These are phyloP conservation scores for Postia placenta DNA, from an alignment of 768 basidiomycete genomes.

Conservation along the genomic window DNA sequence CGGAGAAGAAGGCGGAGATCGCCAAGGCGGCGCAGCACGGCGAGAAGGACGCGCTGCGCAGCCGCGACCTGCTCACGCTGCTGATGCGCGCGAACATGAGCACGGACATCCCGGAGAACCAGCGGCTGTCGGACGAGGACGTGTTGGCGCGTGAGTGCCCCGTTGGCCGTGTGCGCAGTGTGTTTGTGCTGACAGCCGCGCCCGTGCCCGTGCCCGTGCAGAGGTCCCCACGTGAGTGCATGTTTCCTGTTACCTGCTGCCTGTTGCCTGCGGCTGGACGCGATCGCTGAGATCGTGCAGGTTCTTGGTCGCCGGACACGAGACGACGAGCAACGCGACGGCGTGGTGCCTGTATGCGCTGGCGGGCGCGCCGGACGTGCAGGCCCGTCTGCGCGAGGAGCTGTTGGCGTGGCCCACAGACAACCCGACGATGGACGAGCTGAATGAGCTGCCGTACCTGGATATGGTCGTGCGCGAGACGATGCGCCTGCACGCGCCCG, in stretches of 20 bases:
- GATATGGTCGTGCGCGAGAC: slow-evolving; percentile 60
- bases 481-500: slow-evolving; percentile 49
- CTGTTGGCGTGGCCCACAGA: slow-evolving; percentile 34
- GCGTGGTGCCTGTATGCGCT: slow-evolving; percentile 34
- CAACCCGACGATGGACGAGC: slow-evolving; percentile 59
- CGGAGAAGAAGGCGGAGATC: slow-evolving; percentile 25
- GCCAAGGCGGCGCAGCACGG: not conserved
- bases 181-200: not conserved
- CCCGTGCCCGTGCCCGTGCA: not conserved
- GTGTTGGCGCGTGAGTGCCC: slow-evolving; percentile 46
- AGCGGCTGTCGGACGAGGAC: slow-evolving; percentile 57
- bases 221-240: slow-evolving; percentile 13
- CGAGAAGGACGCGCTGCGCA: slow-evolving; percentile 21
- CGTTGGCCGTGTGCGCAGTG: not conserved
- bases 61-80: slow-evolving; percentile 48
- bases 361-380: slow-evolving; percentile 30
- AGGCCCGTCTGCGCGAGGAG: slow-evolving; percentile 35
- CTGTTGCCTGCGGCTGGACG: not conserved
- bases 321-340: slow-evolving; percentile 36
- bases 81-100: slow-evolving; percentile 62
- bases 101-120: slow-evolving; percentile 47
- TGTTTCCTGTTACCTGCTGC: not conserved
- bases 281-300: slow-evolving; percentile 1
- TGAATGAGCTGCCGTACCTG: slow-evolving; percentile 61
- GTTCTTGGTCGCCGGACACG: slow-evolving; percentile 32